Percentiles rank a stretch among this genome's conserved stretches.
Conservation (phyloP, 2,329 filamentous ascomycete species). For the Paecilomyces dactylethromorphus region DNA sequence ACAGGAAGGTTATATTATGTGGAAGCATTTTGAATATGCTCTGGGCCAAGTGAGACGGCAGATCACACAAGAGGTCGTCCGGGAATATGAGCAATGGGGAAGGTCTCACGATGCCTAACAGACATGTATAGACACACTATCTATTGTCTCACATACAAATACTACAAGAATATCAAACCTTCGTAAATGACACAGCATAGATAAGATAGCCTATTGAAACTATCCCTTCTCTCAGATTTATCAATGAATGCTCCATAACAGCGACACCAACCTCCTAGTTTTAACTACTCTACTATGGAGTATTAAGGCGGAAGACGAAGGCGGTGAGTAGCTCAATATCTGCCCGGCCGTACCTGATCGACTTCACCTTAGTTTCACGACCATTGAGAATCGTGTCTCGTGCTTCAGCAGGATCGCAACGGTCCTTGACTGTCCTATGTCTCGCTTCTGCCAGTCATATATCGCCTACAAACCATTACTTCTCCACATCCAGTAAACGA, state of each 20-base stretch:
- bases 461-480: not conserved
- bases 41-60: conserved; percentile 46
- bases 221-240: too few species aligned
- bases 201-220: too few species aligned
- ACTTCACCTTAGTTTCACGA: not conserved
- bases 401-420: not conserved
- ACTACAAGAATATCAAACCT: not conserved
- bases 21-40: conserved; percentile 39
- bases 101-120: conserved; percentile 11
- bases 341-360: not conserved
- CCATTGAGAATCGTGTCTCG: not conserved
- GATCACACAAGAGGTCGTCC: conserved; percentile 54
- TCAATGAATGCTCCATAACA: not conserved
- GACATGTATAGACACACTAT: not conserved
- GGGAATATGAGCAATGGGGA: conserved; percentile 53
- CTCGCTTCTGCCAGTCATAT: not conserved
- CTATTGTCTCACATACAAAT: not conserved
- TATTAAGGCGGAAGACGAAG: not conserved
- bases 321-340: not conserved
- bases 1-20: conserved; percentile 29
- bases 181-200: not conserved
- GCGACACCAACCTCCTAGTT: too few species aligned
- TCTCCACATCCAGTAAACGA: not conserved
- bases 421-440: not conserved
- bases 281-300: not conserved